Evolutionary conservation across 2,329 filamentous ascomycete genomes (phyloP).

Genomic region (Trichophyton verrucosum): DNA sequence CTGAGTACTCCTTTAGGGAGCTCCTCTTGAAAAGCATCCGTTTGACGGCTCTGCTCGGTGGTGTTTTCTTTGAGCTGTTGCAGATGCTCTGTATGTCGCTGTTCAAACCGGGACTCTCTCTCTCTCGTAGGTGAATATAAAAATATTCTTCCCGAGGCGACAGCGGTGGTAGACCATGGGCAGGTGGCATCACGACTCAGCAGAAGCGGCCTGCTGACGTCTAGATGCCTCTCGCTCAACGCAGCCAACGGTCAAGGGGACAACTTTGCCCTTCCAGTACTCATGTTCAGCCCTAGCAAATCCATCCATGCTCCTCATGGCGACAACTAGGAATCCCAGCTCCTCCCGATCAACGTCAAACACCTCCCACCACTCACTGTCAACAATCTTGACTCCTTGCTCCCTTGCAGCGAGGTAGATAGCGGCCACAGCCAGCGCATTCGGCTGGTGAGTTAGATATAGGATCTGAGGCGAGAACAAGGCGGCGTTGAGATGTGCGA

Average conservation of each 20-base stretch:
- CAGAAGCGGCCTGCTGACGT: conserved; percentile 23
- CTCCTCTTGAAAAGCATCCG: neutral
- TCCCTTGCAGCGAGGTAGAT: conserved; percentile 84
- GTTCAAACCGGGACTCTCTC: neutral
- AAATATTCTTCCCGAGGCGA: neutral
- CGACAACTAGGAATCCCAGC: conserved; percentile 82
- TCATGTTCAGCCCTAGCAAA: conserved; percentile 51
- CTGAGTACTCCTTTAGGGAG: neutral
- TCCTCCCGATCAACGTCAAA: conserved; percentile 94
- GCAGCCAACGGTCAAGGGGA: conserved; percentile 47
- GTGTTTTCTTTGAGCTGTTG: neutral
- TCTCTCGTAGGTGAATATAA: neutral
- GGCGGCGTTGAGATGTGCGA: conserved; percentile 75
- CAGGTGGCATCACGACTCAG: neutral
- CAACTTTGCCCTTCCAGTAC: conserved; percentile 40
- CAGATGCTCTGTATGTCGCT: neutral
- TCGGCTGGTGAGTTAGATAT: conserved; percentile 84
- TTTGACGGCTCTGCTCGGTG: no score
- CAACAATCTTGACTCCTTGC: conserved; percentile 61
- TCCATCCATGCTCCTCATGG: conserved; percentile 63
- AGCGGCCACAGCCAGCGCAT: conserved; percentile 70
- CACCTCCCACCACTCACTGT: conserved; percentile 90
- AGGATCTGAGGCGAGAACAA: conserved; percentile 78
- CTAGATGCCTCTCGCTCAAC: conserved; percentile 47
- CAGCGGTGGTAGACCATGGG: neutral